Evolutionary conservation across 1,139 yeast species (phyloP), one percentile per base, ranked within the genome.

Genomic region (Kurtzmaniella quercitrusa): DNA sequence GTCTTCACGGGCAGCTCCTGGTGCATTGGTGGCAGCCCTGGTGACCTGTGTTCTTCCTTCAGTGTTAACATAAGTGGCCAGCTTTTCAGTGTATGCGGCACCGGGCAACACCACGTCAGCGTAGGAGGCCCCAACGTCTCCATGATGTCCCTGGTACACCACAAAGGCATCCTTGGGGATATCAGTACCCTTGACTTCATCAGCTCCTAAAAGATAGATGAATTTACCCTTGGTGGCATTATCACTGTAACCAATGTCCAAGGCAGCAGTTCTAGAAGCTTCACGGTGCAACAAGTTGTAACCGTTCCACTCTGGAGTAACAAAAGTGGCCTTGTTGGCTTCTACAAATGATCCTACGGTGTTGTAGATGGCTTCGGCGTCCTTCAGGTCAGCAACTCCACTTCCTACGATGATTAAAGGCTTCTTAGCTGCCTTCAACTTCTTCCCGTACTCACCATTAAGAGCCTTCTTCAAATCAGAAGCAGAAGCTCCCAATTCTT

Each of bases 21-120:
- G 95, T n/a, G 95, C 84, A 50, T 85, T 87, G 19, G 89, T 83
- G 36, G 95, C 94, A 41, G 96, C 95, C 55, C 94, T 79, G 3
- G 95, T 85, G 47, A 76, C 68, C 72, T 88, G 96, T 11, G 90
- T 80, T 63, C 96, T 82, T 54, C 96, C 96, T 68, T 88, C 96
- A 40, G 95, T 87, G 68, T 88, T 88, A 50, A 88, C 91, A 64
- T 80, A 88, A n/a, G 95, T 88, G 49, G 86, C 93, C 29, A 84
- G 70, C 70, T 88, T 88, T 65, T 88, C 96, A 38, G 96, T 88
- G 76, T 85, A 88, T 38, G 96, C 95, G 34, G 93, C 77, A 44
- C 93, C 93, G 45, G 96, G 96, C 54, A 88, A 77, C 48, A 88
- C 79, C 38, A 88, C 95, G 62, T 88, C 95, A 40, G 96, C 96